Evolutionary conservation across 495 filamentous ascomycete genomes (phyloP).

Genomic region (Antarctomyces pellizariae): DNA sequence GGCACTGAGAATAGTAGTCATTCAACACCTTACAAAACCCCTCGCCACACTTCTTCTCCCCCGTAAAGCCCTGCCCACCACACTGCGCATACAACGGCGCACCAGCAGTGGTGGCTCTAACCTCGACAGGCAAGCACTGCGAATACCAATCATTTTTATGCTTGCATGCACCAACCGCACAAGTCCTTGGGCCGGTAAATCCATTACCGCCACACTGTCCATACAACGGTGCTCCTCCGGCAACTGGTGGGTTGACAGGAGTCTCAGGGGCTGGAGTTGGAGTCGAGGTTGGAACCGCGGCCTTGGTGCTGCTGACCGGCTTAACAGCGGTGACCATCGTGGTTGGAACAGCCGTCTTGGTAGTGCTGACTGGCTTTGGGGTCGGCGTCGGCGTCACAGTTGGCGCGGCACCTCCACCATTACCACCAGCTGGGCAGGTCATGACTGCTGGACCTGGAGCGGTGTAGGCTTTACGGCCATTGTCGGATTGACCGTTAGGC

Average conservation of each 20-base stretch:
- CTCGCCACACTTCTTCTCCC: constrained; percentile 21
- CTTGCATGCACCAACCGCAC: constrained; percentile 24
- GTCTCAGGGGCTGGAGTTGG: constrained; percentile 13
- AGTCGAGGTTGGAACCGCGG: constrained; percentile 11
- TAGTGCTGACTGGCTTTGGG: constrained; percentile 4
- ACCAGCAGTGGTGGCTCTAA: too few species aligned
- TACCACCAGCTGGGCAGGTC: constrained; percentile 12
- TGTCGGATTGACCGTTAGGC: constrained; percentile 14
- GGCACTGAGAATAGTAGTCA: constrained; percentile 27
- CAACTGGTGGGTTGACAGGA: constrained; percentile 11
- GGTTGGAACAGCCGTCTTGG: constrained; percentile 3
- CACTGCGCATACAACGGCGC: constrained; percentile 26
- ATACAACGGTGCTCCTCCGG: constrained; percentile 17
- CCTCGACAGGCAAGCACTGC: constrained; percentile 28
- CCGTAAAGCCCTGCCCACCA: constrained; percentile 24
- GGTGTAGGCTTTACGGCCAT: constrained; percentile 19
- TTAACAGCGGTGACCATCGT: constrained; percentile 9
- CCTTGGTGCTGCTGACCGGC: constrained; percentile 14
- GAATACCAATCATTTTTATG: constrained; percentile 23
- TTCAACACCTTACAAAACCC: constrained; percentile 23
- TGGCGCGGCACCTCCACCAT: constrained; percentile 1
- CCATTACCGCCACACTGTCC: constrained; percentile 29
- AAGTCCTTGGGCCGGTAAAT: constrained; percentile 23
- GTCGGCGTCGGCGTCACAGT: constrained; percentile 2
- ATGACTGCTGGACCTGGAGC: constrained; percentile 21